Conservation (phyloP, 2,329 filamentous ascomycete genomes). For the Arthrinium puccinioides region DNA sequence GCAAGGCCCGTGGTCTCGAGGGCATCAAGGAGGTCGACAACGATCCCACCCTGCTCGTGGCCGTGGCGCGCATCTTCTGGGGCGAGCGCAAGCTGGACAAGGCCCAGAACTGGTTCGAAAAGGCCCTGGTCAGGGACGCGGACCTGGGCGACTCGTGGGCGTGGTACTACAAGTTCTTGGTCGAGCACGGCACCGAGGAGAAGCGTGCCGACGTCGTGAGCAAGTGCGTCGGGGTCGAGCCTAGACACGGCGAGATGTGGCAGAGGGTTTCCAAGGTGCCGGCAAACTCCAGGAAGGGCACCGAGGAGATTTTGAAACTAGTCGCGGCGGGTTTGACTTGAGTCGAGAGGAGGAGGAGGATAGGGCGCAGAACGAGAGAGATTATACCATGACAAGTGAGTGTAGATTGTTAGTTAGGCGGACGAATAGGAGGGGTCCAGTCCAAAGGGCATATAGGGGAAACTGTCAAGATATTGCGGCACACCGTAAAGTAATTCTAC, state of each 20-base stretch:
- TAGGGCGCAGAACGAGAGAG: too few relatives aligned
- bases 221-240: slow-evolving; percentile 78
- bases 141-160: slow-evolving; percentile 93
- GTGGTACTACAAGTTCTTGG: slow-evolving; percentile 93
- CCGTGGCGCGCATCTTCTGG: slow-evolving; percentile 95
- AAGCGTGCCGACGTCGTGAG: slow-evolving; percentile 78
- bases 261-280: slow-evolving; percentile 81
- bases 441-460: too few relatives aligned
- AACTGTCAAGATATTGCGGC: too few relatives aligned
- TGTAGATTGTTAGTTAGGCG: too few relatives aligned
- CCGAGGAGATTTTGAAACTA: slow-evolving; percentile 76
- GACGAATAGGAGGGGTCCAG: too few relatives aligned
- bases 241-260: slow-evolving; percentile 90
- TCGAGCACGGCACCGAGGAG: slow-evolving; percentile 89
- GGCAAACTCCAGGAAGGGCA: slow-evolving; percentile 63
- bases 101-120: slow-evolving; percentile 95
- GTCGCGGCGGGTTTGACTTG: slow-evolving; percentile 58
- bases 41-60: slow-evolving; percentile 81
- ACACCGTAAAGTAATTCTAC: too few relatives aligned
- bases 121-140: slow-evolving; percentile 79
- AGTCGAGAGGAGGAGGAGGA: too few relatives aligned
- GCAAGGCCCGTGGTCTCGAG: slow-evolving; percentile 84
- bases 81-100: slow-evolving; percentile 86
- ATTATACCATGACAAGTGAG: too few relatives aligned
- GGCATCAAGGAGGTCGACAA: slow-evolving; percentile 97